phyloP scores from a whole-genome alignment of 768 basidiomycete genomes.

The Calocybe cyanea region DNA sequence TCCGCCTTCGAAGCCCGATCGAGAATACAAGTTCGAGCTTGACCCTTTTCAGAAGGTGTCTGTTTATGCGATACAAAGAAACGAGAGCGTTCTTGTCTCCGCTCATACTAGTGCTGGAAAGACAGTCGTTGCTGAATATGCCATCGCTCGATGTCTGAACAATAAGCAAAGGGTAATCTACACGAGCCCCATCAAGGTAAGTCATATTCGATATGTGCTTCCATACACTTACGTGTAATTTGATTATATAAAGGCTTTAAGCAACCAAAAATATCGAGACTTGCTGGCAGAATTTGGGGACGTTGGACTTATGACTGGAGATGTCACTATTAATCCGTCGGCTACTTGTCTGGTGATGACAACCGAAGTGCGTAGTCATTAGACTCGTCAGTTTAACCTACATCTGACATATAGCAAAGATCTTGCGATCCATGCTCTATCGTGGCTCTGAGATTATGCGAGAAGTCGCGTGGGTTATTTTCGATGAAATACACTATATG shows the following conservation, averaged over 20 bases:
- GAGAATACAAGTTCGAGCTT: slow-evolving; percentile 92
- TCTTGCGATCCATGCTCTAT: slow-evolving; percentile 97
- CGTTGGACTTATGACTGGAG: slow-evolving; percentile 98
- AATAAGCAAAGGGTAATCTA: slow-evolving; percentile 97
- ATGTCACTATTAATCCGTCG: slow-evolving; percentile 97
- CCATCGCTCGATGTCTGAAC: slow-evolving; percentile 93
- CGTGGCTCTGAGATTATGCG: slow-evolving; percentile 99
- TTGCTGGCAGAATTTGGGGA: slow-evolving; percentile 97
- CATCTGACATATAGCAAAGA: slow-evolving; percentile 43
- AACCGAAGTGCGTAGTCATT: slow-evolving; percentile 84
- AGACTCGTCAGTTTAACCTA: not conserved
- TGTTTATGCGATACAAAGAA: slow-evolving; percentile 91
- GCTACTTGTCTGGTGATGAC: slow-evolving; percentile 99
- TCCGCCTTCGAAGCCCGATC: slow-evolving; percentile 86
- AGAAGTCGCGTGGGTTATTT: slow-evolving; percentile 99
- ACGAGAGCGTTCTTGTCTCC: slow-evolving; percentile 96
- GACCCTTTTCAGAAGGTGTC: slow-evolving; percentile 98
- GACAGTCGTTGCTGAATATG: slow-evolving; percentile 99
- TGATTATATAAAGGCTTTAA: slow-evolving; percentile 69
- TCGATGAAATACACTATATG: slow-evolving; percentile 99
- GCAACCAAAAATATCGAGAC: slow-evolving; percentile 98
- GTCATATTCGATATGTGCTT: slow-evolving; percentile 24
- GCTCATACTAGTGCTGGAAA: slow-evolving; percentile 99
- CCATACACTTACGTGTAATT: slow-evolving; percentile 7
- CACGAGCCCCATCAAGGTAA: slow-evolving; percentile 98